Evolutionary conservation across 768 basidiomycete species (phyloP).

Genomic region (Strobilomyces confusus): DNA sequence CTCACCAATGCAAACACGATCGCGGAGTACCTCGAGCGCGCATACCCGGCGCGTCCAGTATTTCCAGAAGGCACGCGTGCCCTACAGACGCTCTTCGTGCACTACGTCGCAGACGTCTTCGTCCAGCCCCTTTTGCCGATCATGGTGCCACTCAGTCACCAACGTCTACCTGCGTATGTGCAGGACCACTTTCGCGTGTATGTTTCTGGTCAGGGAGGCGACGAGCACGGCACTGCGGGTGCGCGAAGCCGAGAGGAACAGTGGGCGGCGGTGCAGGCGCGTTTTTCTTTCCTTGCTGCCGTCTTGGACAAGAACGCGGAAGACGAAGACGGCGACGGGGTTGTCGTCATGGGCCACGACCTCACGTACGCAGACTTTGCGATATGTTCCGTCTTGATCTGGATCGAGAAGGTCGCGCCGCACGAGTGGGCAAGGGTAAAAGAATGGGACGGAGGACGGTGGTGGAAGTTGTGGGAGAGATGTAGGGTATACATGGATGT

Average conservation of each 20-base stretch:
- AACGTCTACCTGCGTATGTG: slow-evolving; percentile 52
- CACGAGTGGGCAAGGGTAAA: slow-evolving; percentile 67
- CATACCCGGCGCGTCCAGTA: slow-evolving; percentile 66
- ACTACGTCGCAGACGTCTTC: slow-evolving; percentile 64
- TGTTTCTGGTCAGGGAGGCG: not conserved
- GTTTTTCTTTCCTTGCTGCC: slow-evolving; percentile 60
- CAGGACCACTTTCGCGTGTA: slow-evolving; percentile 44
- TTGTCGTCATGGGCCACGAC: slow-evolving; percentile 63
- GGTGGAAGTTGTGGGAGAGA: slow-evolving; percentile 58
- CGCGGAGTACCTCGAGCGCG: slow-evolving; percentile 66
- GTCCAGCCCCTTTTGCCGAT: slow-evolving; percentile 64
- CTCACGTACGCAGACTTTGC: slow-evolving; percentile 74
- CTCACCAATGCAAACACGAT: slow-evolving; percentile 60
- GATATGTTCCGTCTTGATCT: slow-evolving; percentile 65
- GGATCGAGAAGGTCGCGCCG: slow-evolving; percentile 70
- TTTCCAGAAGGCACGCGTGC: slow-evolving; percentile 72
- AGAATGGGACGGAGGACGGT: slow-evolving; percentile 67
- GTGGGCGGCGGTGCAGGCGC: slow-evolving; percentile 61
- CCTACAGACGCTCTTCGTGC: slow-evolving; percentile 64
- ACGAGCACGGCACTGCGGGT: not conserved
- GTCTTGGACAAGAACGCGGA: slow-evolving; percentile 65
- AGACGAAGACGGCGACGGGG: slow-evolving; percentile 59
- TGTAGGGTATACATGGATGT: slow-evolving; percentile 70
- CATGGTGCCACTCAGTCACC: slow-evolving; percentile 66
- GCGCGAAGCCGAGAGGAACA: slow-evolving; percentile 54